phyloP scores from a whole-genome alignment of 192 early-diverging fungal species.

The Rhizophagus sp. region DNA sequence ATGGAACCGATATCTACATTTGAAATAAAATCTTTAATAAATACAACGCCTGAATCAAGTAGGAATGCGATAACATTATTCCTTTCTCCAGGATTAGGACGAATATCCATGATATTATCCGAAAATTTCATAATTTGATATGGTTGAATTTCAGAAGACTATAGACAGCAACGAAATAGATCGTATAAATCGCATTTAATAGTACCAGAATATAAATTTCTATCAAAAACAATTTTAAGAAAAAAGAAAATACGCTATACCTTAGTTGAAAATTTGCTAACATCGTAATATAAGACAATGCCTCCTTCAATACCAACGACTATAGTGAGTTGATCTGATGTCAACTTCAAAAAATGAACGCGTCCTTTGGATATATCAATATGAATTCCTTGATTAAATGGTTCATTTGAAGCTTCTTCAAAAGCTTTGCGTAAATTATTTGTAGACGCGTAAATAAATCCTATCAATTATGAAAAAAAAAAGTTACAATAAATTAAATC shows the following conservation, averaged over 20 bases:
- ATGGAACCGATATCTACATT: neutral
- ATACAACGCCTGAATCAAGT: constrained; percentile 41
- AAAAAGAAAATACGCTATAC: constrained; percentile 39
- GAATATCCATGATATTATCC: constrained; percentile 58
- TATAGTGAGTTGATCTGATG: constrained; percentile 46
- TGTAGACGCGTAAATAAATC: constrained; percentile 36
- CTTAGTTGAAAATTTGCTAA: constrained; percentile 38
- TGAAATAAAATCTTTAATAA: constrained; percentile 11
- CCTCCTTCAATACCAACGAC: constrained; percentile 41
- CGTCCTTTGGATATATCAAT: constrained; percentile 36
- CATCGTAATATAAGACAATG: constrained; percentile 40
- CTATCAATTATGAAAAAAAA: constrained; percentile 43
- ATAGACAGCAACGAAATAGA: constrained; percentile 35
- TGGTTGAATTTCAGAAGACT: constrained; percentile 40
- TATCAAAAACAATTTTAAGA: constrained; percentile 32
- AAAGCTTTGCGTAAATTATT: constrained; percentile 31
- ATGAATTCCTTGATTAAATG: constrained; percentile 35
- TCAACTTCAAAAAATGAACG: constrained; percentile 45
- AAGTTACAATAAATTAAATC: constrained; percentile 13
- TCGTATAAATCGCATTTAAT: neutral
- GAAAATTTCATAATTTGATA: constrained; percentile 40
- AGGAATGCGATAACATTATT: constrained; percentile 55
- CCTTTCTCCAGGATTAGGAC: constrained; percentile 58
- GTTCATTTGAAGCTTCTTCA: constrained; percentile 24
- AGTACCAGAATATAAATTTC: constrained; percentile 17